These are phyloP conservation scores for Starmerella floris DNA, from an alignment of 805 yeast species.

Conservation along the genomic window DNA sequence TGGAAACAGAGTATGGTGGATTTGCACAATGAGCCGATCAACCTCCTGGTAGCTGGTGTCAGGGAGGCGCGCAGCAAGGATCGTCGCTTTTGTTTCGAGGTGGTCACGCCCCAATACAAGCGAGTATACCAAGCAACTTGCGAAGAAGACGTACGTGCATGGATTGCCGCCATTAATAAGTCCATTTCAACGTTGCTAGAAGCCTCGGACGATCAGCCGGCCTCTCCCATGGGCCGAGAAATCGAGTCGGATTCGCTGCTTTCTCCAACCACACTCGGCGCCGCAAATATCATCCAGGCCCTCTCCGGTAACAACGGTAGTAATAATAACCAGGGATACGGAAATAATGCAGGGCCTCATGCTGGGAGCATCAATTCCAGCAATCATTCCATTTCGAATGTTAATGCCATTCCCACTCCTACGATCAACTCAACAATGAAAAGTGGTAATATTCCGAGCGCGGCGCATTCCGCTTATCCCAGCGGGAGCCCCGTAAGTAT, in stretches of 20 bases:
- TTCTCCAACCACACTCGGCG: not conserved
- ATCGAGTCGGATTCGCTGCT: not conserved
- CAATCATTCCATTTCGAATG: no score
- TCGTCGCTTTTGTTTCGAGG: slow-evolving; percentile 53
- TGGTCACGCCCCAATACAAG: slow-evolving; percentile 56
- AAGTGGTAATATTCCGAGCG: no score
- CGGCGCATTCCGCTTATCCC: no score
- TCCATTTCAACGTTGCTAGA: slow-evolving; percentile 38
- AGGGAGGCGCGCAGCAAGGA: slow-evolving; percentile 33
- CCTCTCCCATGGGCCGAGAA: not conserved
- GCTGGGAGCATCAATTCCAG: no score
- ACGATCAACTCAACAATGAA: not conserved
- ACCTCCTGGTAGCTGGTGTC: slow-evolving; percentile 53
- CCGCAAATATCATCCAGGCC: not conserved
- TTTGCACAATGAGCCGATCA: slow-evolving; percentile 53
- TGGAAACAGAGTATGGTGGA: slow-evolving; percentile 56
- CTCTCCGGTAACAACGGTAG: not conserved
- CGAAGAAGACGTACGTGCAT: slow-evolving; percentile 50
- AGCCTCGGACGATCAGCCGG: slow-evolving; percentile 2
- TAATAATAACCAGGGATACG: not conserved
- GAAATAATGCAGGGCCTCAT: no score
- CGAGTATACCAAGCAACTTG: slow-evolving; percentile 64
- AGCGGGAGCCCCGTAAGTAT: no score
- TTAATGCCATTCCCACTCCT: not conserved
- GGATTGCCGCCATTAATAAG: slow-evolving; percentile 52